Base-by-base conservation (phyloP, 1,284 basidiomycete genomes). In the Cystobasidiaceae sp. region DNA sequence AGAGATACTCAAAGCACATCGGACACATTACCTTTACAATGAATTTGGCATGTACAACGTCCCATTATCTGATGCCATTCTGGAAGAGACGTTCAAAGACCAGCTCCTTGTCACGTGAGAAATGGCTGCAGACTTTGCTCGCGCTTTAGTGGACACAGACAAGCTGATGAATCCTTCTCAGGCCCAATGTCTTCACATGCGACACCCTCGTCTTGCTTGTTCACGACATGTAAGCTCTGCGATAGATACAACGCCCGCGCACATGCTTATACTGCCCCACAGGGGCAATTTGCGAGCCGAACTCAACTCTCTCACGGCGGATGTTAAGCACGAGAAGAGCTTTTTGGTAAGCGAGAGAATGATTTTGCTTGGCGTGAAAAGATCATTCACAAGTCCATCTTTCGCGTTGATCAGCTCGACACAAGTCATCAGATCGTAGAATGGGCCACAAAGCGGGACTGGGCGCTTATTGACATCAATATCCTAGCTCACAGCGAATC, bases 211-310 rank as follows among this genome's bases (percentile, higher is more conserved):
- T 96, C 23, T 77, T 94, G 39, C 88, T 94, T 71, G 84, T 88
- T 8, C 93, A 96, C 77, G 92, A 96, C 80, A 90, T 93, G 92
- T 93, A 74, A 73, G 87, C 78, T 23, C 3, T 43, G 50, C 54
- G 15, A 39, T 64, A 34, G 13, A 21, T n/a, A 25, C 6, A 11
- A 13, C 44, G 21, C 27, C 32, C 23, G 2, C 63, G 48, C n/a
- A 39, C 19, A 13, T n/a, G 13, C 46, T 45, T 27, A 41, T 3
- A 13, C 57, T 34, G 34, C 49, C 19, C n/a, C 49, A 13, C 66
- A 93, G 90, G 73, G 92, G 92, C 23, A 91, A 92, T 73, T 79
- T 96, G 54, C 85, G 88, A 15, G 83, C 87, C 8, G 89, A 93
- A 74, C 78, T 90, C 11, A 84, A 86, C 56, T 85, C 86, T 19